phyloP scores from a whole-genome alignment of 176 grass and related monocot genomes.

The Avena insularis region DNA sequence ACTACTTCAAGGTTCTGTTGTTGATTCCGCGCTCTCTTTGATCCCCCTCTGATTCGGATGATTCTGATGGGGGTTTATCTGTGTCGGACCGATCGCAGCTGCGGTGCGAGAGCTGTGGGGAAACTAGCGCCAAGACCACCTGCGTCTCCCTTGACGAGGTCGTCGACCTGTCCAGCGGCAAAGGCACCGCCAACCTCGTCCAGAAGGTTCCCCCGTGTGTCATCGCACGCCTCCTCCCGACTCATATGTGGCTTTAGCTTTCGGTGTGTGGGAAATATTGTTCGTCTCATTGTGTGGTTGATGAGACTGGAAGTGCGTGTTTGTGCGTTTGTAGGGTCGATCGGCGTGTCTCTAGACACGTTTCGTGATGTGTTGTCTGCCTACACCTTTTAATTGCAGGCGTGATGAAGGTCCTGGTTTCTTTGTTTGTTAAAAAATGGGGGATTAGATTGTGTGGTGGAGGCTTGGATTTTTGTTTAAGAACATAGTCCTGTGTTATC shows the following conservation, averaged over 20 bases:
- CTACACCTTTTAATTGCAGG: background rate
- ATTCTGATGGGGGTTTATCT: background rate
- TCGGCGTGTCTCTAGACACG: background rate
- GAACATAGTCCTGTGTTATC: background rate
- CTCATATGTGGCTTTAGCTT: background rate
- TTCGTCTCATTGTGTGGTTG: background rate
- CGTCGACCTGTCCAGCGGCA: conserved; percentile 65
- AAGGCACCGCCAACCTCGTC: conserved; percentile 66
- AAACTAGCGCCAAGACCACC: conserved; percentile 75
- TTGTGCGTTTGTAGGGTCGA: background rate
- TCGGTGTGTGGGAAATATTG: background rate
- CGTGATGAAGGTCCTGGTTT: background rate
- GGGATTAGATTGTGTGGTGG: background rate
- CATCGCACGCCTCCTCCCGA: conserved; percentile 11
- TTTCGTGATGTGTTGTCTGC: background rate
- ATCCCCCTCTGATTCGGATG: background rate
- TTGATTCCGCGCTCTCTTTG: background rate
- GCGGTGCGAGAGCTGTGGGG: conserved; percentile 83
- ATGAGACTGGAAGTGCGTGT: background rate
- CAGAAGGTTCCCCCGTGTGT: conserved; percentile 66
- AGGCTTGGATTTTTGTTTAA: conserved; percentile 15
- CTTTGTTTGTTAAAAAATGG: background rate
- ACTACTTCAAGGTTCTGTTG: conserved; percentile 78
- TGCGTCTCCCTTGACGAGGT: conserved; percentile 64
- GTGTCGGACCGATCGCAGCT: conserved; percentile 54